Conservation (phyloP, 257 asterid species). For the Handroanthus guayacan region DNA sequence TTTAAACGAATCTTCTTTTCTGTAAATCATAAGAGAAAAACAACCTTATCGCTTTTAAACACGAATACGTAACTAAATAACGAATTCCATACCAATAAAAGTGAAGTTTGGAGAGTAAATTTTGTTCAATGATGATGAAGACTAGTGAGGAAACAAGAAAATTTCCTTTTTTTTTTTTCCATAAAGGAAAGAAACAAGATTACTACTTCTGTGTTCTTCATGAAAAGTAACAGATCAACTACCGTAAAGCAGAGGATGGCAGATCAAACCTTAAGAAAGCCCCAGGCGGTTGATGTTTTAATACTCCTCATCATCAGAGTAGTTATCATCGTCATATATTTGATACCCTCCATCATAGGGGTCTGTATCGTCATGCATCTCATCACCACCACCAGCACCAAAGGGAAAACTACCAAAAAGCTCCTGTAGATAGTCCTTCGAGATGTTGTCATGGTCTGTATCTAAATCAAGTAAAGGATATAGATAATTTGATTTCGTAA, state of each 20-base stretch:
- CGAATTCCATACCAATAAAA: too few species aligned
- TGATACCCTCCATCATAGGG: slow-evolving; percentile 66
- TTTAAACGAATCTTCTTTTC: not conserved
- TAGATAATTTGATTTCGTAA: not conserved
- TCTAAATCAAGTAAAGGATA: slow-evolving; percentile 61
- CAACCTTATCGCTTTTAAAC: too few species aligned
- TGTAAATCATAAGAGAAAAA: not conserved
- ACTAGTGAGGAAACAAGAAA: too few species aligned
- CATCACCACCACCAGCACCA: slow-evolving; percentile 49
- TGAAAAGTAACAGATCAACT: not conserved
- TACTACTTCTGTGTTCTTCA: too few species aligned
- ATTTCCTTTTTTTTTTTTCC: too few species aligned
- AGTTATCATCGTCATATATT: slow-evolving; percentile 72
- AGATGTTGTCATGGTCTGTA: slow-evolving; percentile 64
- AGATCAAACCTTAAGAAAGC: slow-evolving; percentile 23
- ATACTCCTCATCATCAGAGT: slow-evolving; percentile 65
- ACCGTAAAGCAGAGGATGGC: slow-evolving; percentile 21
- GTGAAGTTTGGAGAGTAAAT: too few species aligned
- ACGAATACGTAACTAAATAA: too few species aligned
- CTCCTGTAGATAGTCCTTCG: slow-evolving; percentile 78
- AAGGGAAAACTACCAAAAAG: slow-evolving; percentile 86
- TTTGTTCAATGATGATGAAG: too few species aligned
- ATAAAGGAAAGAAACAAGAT: too few species aligned
- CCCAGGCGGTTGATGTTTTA: slow-evolving; percentile 21
- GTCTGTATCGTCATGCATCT: slow-evolving; percentile 46